Conservation (phyloP, 2,329 filamentous ascomycete species). For the Colletotrichum neosansevieriae region DNA sequence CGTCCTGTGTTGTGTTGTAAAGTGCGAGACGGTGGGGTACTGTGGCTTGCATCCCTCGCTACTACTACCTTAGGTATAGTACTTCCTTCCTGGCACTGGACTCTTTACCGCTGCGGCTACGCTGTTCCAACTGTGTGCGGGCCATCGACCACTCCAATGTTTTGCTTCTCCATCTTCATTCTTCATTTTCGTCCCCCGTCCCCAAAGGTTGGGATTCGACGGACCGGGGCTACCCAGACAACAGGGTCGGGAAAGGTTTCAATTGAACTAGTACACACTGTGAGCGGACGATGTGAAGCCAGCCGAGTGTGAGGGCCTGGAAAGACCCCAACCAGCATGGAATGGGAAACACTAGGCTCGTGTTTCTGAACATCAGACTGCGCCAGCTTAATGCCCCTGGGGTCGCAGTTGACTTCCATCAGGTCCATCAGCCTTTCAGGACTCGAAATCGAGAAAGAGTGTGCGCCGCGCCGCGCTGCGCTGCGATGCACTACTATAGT, state of each 20-base stretch:
- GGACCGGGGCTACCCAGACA: constrained; percentile 21
- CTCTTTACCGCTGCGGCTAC: background rate
- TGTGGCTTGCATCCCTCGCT: constrained; percentile 20
- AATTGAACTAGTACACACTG: constrained; percentile 35
- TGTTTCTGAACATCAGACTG: constrained; percentile 38
- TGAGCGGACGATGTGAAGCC: constrained; percentile 35
- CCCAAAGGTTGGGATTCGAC: constrained; percentile 36
- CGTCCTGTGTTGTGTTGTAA: no score
- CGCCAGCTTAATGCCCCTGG: constrained; percentile 29
- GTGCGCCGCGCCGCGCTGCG: constrained; percentile 9
- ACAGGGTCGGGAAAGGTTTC: constrained; percentile 35
- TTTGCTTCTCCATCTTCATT: constrained; percentile 12
- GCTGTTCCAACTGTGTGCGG: constrained; percentile 2
- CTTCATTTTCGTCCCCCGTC: background rate
- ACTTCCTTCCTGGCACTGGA: background rate
- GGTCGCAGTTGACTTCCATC: constrained; percentile 12
- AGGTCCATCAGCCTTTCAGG: background rate
- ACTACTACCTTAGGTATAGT: no score
- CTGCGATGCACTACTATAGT: background rate
- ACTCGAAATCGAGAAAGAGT: constrained; percentile 5
- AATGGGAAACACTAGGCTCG: constrained; percentile 40
- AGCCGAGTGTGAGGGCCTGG: constrained; percentile 33
- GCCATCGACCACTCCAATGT: constrained; percentile 18
- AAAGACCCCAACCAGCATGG: constrained; percentile 26
- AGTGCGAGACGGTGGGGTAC: no score